Conservation (phyloP, 768 basidiomycete genomes). For the Rubroboletus satanas region DNA sequence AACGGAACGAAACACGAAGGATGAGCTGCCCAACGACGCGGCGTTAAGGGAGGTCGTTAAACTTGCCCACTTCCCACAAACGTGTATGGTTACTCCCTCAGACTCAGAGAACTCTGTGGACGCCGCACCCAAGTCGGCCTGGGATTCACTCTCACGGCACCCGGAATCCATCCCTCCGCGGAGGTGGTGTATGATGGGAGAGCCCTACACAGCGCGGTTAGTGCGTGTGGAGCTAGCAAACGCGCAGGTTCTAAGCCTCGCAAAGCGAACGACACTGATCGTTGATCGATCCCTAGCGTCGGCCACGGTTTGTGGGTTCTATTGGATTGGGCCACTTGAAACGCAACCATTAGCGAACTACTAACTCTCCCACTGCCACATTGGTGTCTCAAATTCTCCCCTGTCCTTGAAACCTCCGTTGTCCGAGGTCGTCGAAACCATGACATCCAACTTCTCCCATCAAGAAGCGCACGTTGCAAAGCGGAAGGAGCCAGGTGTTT, state of each 20-base stretch:
- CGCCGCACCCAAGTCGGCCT: not conserved
- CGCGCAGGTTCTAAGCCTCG: no score
- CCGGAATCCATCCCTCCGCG: not conserved
- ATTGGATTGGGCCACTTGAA: not conserved
- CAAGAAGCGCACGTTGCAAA: not conserved
- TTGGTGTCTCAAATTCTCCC: no score
- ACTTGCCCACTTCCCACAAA: not conserved
- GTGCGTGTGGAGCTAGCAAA: not conserved
- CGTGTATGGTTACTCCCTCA: not conserved
- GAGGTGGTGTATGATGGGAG: not conserved
- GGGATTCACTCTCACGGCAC: not conserved
- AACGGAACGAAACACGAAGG: not conserved
- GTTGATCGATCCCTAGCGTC: not conserved
- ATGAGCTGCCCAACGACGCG: not conserved
- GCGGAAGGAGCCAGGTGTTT: constrained; percentile 35
- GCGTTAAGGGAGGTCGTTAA: not conserved
- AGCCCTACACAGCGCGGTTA: not conserved
- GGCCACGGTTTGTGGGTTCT: no score
- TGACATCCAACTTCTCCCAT: not conserved
- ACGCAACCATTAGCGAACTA: no score
- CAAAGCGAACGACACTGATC: not conserved
- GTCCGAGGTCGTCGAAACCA: not conserved
- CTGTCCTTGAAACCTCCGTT: not conserved
- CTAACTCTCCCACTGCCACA: not conserved
- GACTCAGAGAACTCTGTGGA: not conserved